These are phyloP conservation scores for Ophiostoma fasciatum DNA, from an alignment of 2,329 filamentous ascomycete genomes.

Conservation along the genomic window DNA sequence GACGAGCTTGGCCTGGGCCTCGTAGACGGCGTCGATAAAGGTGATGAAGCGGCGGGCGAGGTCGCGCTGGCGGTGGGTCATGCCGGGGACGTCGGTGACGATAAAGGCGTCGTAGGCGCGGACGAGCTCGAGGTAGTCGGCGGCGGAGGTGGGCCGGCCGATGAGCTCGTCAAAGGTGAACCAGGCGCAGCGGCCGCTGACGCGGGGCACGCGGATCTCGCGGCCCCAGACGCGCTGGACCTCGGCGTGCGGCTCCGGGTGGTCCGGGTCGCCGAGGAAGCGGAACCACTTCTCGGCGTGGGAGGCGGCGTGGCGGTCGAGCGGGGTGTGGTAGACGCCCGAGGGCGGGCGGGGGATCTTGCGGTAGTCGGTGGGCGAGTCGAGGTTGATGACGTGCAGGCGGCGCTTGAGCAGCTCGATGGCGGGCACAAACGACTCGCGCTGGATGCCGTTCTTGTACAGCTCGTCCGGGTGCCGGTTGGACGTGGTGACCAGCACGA, in stretches of 20 bases:
- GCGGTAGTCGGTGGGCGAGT: slow-evolving; percentile 91
- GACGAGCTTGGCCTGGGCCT: slow-evolving; percentile 83
- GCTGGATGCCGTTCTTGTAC: slow-evolving; percentile 96
- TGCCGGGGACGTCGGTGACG: slow-evolving; percentile 78
- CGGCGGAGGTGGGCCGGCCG: slow-evolving; percentile 73
- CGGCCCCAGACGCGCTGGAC: slow-evolving; percentile 84
- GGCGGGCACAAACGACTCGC: slow-evolving; percentile 86
- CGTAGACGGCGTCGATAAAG: slow-evolving; percentile 93
- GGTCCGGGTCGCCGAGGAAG: slow-evolving; percentile 74
- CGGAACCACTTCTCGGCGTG: slow-evolving; percentile 94
- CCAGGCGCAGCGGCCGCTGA: slow-evolving; percentile 75
- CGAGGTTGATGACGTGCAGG: slow-evolving; percentile 81
- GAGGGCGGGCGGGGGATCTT: slow-evolving; percentile 89
- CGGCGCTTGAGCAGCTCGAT: slow-evolving; percentile 80
- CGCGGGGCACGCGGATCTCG: slow-evolving; percentile 72
- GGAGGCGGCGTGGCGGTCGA: slow-evolving; percentile 59
- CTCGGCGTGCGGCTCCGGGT: slow-evolving; percentile 59
- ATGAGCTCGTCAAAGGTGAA: slow-evolving; percentile 93
- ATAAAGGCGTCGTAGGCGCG: slow-evolving; percentile 85
- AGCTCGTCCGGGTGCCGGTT: slow-evolving; percentile 94
- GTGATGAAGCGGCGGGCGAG: slow-evolving; percentile 89
- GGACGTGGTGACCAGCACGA: slow-evolving; percentile 87
- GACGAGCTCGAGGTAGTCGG: slow-evolving; percentile 88
- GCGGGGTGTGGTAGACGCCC: slow-evolving; percentile 82
- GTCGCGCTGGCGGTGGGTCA: slow-evolving; percentile 77